Evolutionary conservation across 495 filamentous ascomycete species (phyloP).

Genomic region (Chaetomium cochliodes): DNA sequence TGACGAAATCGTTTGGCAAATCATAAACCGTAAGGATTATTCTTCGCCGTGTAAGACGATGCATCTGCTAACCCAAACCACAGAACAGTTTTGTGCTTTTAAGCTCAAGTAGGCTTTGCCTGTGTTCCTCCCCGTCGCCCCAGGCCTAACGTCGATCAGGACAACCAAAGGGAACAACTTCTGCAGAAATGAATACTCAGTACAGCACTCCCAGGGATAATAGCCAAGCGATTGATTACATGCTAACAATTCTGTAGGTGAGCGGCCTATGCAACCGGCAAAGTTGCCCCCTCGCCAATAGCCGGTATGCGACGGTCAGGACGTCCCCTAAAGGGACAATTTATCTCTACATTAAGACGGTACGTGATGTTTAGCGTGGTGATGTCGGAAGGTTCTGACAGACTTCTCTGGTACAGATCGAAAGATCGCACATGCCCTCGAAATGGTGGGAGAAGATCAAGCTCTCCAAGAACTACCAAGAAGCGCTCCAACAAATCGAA

Average conservation of each 20-base stretch:
- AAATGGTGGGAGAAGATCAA: constrained; percentile 96
- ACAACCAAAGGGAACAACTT: constrained; percentile 91
- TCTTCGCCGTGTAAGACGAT: neutral
- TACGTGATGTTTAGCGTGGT: constrained; percentile 33
- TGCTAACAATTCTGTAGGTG: constrained; percentile 35
- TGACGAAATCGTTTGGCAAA: constrained; percentile 92
- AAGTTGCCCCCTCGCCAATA: constrained; percentile 93
- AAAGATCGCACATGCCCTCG: constrained; percentile 83
- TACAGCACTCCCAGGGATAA: neutral
- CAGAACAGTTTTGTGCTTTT: constrained; percentile 89
- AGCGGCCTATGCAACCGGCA: constrained; percentile 93
- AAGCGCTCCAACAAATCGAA: constrained; percentile 82
- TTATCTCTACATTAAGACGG: constrained; percentile 97
- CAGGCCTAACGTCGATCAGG: constrained; percentile 44
- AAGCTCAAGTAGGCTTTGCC: constrained; percentile 75
- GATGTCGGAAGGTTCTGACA: neutral
- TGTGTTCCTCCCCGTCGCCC: constrained; percentile 16
- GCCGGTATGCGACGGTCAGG: constrained; percentile 91
- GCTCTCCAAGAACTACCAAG: constrained; percentile 83
- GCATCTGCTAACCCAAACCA: constrained; percentile 32
- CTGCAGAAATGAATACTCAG: constrained; percentile 80
- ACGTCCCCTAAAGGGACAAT: constrained; percentile 74
- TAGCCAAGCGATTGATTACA: neutral
- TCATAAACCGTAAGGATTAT: constrained; percentile 37
- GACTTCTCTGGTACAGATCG: constrained; percentile 37